Percentiles rank a stretch among this genome's conserved stretches.
phyloP scores from a whole-genome alignment of 805 yeast genomes.

The Lipomyces starkeyi region DNA sequence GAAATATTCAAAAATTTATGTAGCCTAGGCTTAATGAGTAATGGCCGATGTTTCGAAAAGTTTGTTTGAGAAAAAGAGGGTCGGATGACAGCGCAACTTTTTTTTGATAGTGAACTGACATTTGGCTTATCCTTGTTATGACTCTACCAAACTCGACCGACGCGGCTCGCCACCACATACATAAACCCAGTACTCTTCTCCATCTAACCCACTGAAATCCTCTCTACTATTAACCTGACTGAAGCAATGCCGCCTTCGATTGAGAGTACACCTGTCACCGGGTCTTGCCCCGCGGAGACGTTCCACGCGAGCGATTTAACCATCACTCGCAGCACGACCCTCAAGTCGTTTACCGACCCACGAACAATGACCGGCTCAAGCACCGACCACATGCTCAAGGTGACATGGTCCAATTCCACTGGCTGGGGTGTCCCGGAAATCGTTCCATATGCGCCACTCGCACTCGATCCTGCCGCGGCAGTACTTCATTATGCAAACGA shows the following conservation, averaged over 20 bases:
- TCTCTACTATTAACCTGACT: too few species aligned
- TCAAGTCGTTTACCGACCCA: conserved; percentile 41
- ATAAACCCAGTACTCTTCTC: neutral
- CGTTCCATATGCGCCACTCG: conserved; percentile 76
- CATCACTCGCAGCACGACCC: conserved; percentile 53
- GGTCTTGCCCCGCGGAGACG: neutral
- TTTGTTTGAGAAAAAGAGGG: too few species aligned
- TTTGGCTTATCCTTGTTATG: too few species aligned
- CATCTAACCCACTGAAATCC: neutral
- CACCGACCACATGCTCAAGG: conserved; percentile 78
- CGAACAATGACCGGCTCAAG: conserved; percentile 7
- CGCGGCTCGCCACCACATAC: neutral
- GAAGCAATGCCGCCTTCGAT: neutral
- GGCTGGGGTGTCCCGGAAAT: conserved; percentile 92
- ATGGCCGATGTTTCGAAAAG: too few species aligned
- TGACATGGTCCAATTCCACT: conserved; percentile 73
- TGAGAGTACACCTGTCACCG: neutral
- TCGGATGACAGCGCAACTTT: too few species aligned
- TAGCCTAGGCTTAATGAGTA: too few species aligned
- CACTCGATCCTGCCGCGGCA: conserved; percentile 82
- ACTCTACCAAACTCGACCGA: too few species aligned
- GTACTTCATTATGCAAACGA: conserved; percentile 95
- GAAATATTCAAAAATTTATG: too few species aligned
- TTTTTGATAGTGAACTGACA: too few species aligned
- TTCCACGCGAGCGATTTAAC: conserved; percentile 56